Percentiles rank a stretch among this genome's conserved stretches.
Evolutionary conservation across 805 yeast species (phyloP).

Genomic region (Lachancea waltii): DNA sequence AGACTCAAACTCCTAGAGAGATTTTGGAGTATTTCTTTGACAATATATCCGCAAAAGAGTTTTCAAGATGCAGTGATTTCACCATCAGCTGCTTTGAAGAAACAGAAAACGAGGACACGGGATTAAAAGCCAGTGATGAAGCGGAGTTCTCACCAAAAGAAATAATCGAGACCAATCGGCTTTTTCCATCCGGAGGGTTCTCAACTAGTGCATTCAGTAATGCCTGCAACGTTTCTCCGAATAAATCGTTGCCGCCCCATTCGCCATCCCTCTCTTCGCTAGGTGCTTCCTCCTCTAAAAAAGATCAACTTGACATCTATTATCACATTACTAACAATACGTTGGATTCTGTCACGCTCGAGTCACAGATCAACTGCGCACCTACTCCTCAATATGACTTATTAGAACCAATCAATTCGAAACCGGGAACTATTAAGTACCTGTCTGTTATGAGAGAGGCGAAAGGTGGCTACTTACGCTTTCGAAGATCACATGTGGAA

Average conservation of each 20-base stretch:
- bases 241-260: neutral
- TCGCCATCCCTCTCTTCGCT: constrained; percentile 10
- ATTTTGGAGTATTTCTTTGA: constrained; percentile 55
- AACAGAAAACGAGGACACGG: neutral
- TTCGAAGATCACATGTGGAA: constrained; percentile 26
- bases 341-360: constrained; percentile 9
- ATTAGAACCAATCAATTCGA: no score
- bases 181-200: neutral
- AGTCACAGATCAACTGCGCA: neutral
- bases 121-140: neutral
- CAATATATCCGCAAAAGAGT: constrained; percentile 56
- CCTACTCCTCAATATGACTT: no score
- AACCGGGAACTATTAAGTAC: no score
- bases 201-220: neutral
- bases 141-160: constrained; percentile 19
- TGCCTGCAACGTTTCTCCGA: neutral
- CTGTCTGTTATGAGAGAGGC: constrained; percentile 17
- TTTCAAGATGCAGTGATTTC: constrained; percentile 30
- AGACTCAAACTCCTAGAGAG: constrained; percentile 34
- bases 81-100: neutral
- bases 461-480: constrained; percentile 33
- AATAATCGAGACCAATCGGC: constrained; percentile 1
- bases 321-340: constrained; percentile 20
- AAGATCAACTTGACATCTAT: constrained; percentile 27
- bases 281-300: constrained; percentile 11